A percentile compares a stretch with the other conserved stretches of the same genome.
Conservation (phyloP, 2,329 filamentous ascomycete genomes). For the Clarireedia homoeocarpa region DNA sequence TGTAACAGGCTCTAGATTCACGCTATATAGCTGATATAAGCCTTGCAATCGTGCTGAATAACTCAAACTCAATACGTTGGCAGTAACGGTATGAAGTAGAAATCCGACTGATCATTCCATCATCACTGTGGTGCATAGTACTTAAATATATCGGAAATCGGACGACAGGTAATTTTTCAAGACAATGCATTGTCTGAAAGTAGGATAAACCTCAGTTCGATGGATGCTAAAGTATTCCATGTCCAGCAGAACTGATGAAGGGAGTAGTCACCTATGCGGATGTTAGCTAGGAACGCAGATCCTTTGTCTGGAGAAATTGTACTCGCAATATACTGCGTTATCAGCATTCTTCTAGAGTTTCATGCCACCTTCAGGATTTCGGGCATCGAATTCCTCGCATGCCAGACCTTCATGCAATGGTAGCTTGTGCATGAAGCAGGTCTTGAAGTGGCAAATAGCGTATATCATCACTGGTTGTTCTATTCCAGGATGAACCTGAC, state of each 20-base stretch:
- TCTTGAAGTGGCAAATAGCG: not conserved
- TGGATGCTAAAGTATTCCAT: not conserved
- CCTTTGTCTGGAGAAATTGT: not conserved
- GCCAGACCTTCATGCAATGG: slow-evolving; percentile 1
- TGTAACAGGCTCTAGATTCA: too few species aligned
- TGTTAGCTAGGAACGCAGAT: not conserved
- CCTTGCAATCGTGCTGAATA: too few species aligned
- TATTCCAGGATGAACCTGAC: not conserved
- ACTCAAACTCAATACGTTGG: not conserved
- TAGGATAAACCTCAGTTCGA: not conserved
- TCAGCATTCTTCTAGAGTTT: not conserved
- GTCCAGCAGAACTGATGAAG: not conserved
- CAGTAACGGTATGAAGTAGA: too few species aligned
- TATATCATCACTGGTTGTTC: slow-evolving; percentile 1
- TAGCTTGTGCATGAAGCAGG: not conserved
- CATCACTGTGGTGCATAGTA: too few species aligned
- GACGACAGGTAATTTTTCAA: too few species aligned
- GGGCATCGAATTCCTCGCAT: not conserved
- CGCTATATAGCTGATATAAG: too few species aligned
- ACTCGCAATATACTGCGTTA: not conserved
- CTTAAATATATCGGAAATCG: too few species aligned
- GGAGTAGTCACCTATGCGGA: not conserved
- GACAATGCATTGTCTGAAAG: too few species aligned
- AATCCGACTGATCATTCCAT: too few species aligned
- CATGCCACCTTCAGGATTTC: not conserved